A percentile compares a stretch with the other conserved stretches of the same genome.
These are phyloP conservation scores for Rhamnella rubrinervis DNA, from an alignment of 331 rosid genomes.

Conservation along the genomic window DNA sequence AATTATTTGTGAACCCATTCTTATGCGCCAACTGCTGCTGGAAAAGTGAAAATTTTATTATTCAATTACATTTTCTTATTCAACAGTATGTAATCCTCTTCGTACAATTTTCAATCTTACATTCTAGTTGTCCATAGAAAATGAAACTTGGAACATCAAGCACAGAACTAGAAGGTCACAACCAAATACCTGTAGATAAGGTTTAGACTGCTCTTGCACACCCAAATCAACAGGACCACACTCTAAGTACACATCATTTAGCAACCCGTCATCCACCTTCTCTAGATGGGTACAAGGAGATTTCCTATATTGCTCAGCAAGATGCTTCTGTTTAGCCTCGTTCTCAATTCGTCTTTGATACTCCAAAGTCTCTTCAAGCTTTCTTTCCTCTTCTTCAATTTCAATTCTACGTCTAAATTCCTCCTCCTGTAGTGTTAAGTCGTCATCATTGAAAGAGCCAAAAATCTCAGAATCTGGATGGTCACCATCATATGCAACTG, in stretches of 20 bases:
- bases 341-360: slow-evolving; percentile 84
- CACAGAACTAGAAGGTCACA: slow-evolving; percentile 18
- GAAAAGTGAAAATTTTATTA: slow-evolving; percentile 31
- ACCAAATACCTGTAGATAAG: slow-evolving; percentile 45
- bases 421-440: slow-evolving; percentile 70
- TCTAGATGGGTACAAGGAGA: slow-evolving; percentile 44
- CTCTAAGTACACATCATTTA: slow-evolving; percentile 31
- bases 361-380: slow-evolving; percentile 93
- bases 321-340: slow-evolving; percentile 94
- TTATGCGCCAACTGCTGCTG: slow-evolving; percentile 50
- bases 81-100: background rate
- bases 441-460: slow-evolving; percentile 45
- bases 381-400: slow-evolving; percentile 90
- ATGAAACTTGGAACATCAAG: slow-evolving; percentile 21
- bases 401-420: slow-evolving; percentile 74
- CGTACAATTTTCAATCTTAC: background rate
- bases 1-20: slow-evolving; percentile 40
- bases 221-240: slow-evolving; percentile 37
- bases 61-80: background rate
- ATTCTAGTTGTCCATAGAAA: slow-evolving; percentile 22
- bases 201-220: slow-evolving; percentile 34
- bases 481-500: slow-evolving; percentile 48
- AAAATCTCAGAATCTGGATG: slow-evolving; percentile 48
- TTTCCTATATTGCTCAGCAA: slow-evolving; percentile 85
- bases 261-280: slow-evolving; percentile 35